Evolutionary conservation across 768 basidiomycete genomes (phyloP).

Genomic region (Tricholoma sp.): DNA sequence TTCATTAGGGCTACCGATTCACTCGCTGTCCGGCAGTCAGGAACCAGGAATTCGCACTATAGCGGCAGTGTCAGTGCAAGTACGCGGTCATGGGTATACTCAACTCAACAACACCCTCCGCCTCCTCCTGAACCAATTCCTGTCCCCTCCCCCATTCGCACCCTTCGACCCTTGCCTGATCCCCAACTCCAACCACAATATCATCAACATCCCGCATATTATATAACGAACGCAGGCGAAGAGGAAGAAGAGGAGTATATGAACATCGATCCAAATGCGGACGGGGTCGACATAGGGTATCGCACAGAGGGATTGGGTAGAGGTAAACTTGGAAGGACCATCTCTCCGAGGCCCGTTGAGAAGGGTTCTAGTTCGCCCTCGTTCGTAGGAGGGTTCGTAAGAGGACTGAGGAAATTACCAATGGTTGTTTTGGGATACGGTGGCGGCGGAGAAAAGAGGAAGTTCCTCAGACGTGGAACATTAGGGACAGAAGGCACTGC

Average conservation of each 20-base stretch:
- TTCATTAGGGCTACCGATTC: constrained; percentile 8
- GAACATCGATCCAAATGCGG: constrained; percentile 19
- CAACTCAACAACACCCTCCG: constrained; percentile 28
- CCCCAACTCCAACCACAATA: constrained; percentile 16
- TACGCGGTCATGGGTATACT: constrained; percentile 35
- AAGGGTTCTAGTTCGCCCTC: constrained; percentile 17
- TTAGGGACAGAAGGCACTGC: constrained; percentile 23
- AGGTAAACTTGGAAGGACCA: constrained; percentile 5
- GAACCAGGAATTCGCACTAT: constrained; percentile 9
- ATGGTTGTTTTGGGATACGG: constrained; percentile 27
- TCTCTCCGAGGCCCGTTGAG: not conserved
- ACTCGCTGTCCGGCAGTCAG: constrained; percentile 9
- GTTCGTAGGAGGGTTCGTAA: constrained; percentile 33
- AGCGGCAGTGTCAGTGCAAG: constrained; percentile 19
- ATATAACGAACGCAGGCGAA: constrained; percentile 15
- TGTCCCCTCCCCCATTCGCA: constrained; percentile 19
- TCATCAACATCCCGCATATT: constrained; percentile 10
- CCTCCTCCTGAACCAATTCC: constrained; percentile 17
- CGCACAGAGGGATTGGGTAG: constrained; percentile 13
- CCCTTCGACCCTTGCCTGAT: constrained; percentile 27
- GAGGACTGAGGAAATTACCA: constrained; percentile 30
- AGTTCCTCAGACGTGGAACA: constrained; percentile 17
- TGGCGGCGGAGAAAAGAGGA: constrained; percentile 17
- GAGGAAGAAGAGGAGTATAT: constrained; percentile 30
- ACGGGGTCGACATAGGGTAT: constrained; percentile 12